A percentile compares a stretch with the other conserved stretches of the same genome.
Evolutionary conservation across 2,329 filamentous ascomycete species (phyloP).

Genomic region (Biscogniauxia mediterranea): DNA sequence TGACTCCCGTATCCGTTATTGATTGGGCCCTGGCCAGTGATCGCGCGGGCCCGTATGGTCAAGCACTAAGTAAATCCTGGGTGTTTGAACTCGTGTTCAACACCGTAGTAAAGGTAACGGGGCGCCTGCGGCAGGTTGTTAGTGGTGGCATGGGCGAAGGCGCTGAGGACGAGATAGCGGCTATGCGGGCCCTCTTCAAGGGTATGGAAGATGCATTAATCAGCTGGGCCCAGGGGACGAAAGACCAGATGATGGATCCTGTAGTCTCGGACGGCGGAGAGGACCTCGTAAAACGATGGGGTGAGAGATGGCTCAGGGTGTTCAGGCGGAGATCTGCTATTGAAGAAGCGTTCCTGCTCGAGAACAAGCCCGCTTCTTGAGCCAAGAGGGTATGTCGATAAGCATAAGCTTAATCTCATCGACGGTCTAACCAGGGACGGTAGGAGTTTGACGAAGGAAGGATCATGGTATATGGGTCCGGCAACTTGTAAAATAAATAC

Average conservation of each 20-base stretch:
- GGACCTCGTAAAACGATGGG: conserved; percentile 74
- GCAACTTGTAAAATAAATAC: too few relatives aligned
- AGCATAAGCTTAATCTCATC: conserved; percentile 10
- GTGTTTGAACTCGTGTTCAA: conserved; percentile 88
- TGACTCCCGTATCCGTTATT: conserved; percentile 80
- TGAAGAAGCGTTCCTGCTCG: conserved; percentile 62
- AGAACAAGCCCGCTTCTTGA: conserved; percentile 17
- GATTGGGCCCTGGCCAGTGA: conserved; percentile 78
- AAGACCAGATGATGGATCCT: conserved; percentile 72
- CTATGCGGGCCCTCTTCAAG: conserved; percentile 77
- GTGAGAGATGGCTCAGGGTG: conserved; percentile 79
- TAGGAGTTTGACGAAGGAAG: neutral
- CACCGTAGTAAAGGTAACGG: conserved; percentile 87
- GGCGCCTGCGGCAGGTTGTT: conserved; percentile 78
- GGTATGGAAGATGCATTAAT: conserved; percentile 76
- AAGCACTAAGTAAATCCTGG: conserved; percentile 69
- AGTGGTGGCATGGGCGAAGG: conserved; percentile 56
- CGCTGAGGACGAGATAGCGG: conserved; percentile 60
- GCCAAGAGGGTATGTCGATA: neutral
- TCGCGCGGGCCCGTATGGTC: conserved; percentile 53
- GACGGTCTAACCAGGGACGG: neutral
- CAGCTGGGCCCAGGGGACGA: conserved; percentile 69
- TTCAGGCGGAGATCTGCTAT: conserved; percentile 81
- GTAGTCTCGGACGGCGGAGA: conserved; percentile 52
- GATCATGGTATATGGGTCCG: too few relatives aligned